Conservation (phyloP, 306 rosid genomes). For the Vigna radiata region DNA sequence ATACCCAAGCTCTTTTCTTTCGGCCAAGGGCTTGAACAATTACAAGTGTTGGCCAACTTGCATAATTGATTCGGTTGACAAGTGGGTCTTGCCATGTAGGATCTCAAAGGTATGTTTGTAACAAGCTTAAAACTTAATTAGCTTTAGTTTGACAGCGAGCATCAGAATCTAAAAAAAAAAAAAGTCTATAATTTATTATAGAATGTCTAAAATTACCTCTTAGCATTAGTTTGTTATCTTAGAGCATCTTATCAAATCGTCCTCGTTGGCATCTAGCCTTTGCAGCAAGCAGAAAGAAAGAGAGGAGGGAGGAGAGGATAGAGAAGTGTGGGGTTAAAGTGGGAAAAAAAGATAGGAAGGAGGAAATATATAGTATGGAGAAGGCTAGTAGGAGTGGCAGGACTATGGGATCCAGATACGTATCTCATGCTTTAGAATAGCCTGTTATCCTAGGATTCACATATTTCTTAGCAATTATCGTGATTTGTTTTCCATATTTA, state of each 20-base stretch:
- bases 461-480: not conserved
- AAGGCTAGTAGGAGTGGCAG: not conserved
- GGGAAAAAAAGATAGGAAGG: not conserved
- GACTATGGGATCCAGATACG: not conserved
- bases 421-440: not conserved
- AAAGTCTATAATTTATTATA: too few relatives aligned
- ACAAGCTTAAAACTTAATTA: too few relatives aligned
- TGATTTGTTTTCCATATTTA: not conserved
- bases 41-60: not conserved
- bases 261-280: not conserved
- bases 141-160: not conserved
- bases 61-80: not conserved
- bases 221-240: not conserved
- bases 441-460: not conserved
- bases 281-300: not conserved
- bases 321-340: not conserved
- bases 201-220: not conserved
- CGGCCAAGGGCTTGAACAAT: not conserved
- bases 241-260: not conserved
- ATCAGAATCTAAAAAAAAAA: too few relatives aligned
- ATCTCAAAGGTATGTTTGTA: too few relatives aligned
- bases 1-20: not conserved
- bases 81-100: too few relatives aligned
- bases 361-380: not conserved
- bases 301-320: not conserved